Conservation (phyloP, 768 basidiomycete genomes). For the Leucocoprinus leucothites region DNA sequence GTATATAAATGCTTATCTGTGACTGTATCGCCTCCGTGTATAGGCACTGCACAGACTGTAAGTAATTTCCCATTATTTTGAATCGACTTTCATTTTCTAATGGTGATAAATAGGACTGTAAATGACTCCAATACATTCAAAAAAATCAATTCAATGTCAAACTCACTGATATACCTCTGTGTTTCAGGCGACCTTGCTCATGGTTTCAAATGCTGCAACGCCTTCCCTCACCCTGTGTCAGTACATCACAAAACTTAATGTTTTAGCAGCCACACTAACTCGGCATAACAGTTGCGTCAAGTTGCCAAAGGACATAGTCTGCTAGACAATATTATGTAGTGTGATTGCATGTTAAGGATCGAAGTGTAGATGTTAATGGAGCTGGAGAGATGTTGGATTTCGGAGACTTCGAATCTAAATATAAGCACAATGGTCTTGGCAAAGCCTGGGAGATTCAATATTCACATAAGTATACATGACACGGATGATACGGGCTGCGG, state of each 20-base stretch:
- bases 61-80: background rate
- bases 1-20: background rate
- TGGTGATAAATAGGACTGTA: background rate
- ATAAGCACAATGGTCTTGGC: too few species aligned
- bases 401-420: too few species aligned
- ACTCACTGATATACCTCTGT: background rate
- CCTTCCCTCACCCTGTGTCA: background rate
- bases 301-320: too few species aligned
- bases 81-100: background rate
- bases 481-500: too few species aligned
- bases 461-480: too few species aligned
- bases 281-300: background rate
- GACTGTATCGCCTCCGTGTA: background rate
- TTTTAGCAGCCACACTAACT: background rate
- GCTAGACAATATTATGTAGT: too few species aligned
- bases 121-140: background rate
- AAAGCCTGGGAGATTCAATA: too few species aligned
- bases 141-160: too few species aligned
- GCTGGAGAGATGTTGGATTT: too few species aligned
- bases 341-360: too few species aligned
- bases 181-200: background rate
- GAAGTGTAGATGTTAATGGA: too few species aligned
- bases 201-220: background rate
- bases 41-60: background rate
- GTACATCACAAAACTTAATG: background rate